A percentile compares a stretch with the other conserved stretches of the same genome.
phyloP scores from a whole-genome alignment of 2,329 filamentous ascomycete species.

The Colletotrichum spinosum region DNA sequence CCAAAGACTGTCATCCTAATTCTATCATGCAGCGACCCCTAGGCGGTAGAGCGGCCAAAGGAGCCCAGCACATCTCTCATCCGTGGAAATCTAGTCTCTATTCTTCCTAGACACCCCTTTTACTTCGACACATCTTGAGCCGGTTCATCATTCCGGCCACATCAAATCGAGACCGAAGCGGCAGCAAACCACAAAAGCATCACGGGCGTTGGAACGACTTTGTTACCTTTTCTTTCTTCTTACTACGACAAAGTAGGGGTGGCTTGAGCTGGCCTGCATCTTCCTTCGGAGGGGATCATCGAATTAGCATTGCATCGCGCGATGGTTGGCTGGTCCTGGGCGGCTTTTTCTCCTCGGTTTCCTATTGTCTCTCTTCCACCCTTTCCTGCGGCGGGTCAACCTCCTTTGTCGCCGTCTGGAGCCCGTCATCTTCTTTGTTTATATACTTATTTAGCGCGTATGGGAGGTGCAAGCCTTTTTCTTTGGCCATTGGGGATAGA shows the following conservation, averaged over 20 bases:
- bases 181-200: background rate
- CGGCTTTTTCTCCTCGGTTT: background rate
- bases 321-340: background rate
- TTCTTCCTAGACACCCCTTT: background rate
- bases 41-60: constrained; percentile 34
- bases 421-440: background rate
- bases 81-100: background rate
- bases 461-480: constrained; percentile 15
- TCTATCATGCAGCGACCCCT: constrained; percentile 38
- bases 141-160: background rate
- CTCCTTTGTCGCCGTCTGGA: background rate
- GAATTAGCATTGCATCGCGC: constrained; percentile 31
- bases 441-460: constrained; percentile 11
- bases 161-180: constrained; percentile 8
- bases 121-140: background rate
- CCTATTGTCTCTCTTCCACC: constrained; percentile 1
- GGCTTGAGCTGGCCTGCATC: constrained; percentile 32
- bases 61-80: constrained; percentile 6
- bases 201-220: constrained; percentile 7
- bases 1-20: constrained; percentile 2
- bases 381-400: no score
- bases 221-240: background rate
- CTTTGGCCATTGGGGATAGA: background rate
- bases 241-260: constrained; percentile 10
- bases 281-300: background rate